phyloP scores from a whole-genome alignment of 1,139 yeast species.

The Suhomyces coccinellae region DNA sequence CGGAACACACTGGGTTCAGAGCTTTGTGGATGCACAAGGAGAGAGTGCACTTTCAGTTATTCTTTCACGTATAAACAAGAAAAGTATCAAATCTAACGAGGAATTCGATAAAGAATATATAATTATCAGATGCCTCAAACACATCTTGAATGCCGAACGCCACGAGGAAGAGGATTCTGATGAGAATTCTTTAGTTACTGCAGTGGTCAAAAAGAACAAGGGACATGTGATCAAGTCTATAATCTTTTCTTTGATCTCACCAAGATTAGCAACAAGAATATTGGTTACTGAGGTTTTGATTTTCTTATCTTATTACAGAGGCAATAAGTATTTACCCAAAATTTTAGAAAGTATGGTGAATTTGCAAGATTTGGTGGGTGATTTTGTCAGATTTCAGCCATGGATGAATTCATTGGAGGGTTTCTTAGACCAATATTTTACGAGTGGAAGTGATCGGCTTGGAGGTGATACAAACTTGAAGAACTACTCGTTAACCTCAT shows the following conservation, averaged over 20 bases:
- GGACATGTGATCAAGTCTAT: slow-evolving; percentile 38
- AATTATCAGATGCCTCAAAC: slow-evolving; percentile 41
- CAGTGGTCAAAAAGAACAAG: slow-evolving; percentile 23
- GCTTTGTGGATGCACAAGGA: slow-evolving; percentile 42
- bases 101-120: slow-evolving; percentile 44
- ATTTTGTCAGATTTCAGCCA: slow-evolving; percentile 40
- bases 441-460: slow-evolving; percentile 19
- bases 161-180: slow-evolving; percentile 19
- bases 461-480: slow-evolving; percentile 28
- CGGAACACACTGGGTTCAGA: slow-evolving; percentile 30
- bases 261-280: slow-evolving; percentile 42
- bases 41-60: slow-evolving; percentile 47
- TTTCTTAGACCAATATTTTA: slow-evolving; percentile 34
- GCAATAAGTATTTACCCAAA: slow-evolving; percentile 25
- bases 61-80: slow-evolving; percentile 40
- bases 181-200: slow-evolving; percentile 10
- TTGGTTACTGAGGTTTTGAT: slow-evolving; percentile 46
- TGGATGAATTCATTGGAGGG: slow-evolving; percentile 44
- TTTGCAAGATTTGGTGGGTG: slow-evolving; percentile 40
- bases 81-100: slow-evolving; percentile 46
- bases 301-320: slow-evolving; percentile 33
- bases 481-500: slow-evolving; percentile 47
- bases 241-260: slow-evolving; percentile 41
- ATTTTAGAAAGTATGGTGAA: slow-evolving; percentile 36
- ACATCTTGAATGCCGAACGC: slow-evolving; percentile 29